A percentile compares a stretch with the other conserved stretches of the same genome.
phyloP scores from a whole-genome alignment of 1,139 yeast genomes.

The Lodderomyces orthopsilosis region DNA sequence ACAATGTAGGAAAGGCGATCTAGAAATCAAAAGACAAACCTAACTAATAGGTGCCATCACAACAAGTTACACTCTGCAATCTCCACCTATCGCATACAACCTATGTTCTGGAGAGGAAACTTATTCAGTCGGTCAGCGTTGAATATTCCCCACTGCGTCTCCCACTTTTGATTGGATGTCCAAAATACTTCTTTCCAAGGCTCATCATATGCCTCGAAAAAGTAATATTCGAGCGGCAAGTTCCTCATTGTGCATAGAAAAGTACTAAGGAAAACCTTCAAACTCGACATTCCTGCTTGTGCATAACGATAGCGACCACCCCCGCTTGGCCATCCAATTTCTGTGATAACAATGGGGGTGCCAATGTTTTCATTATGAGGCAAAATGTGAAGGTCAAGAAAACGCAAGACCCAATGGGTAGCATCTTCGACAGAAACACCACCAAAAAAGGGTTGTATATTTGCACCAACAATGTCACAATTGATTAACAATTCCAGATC shows the following conservation, averaged over 20 bases:
- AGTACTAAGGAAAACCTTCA: slow-evolving; percentile 47
- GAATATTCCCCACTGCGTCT: slow-evolving; percentile 71
- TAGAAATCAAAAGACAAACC: too few relatives aligned
- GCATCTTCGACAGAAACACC: slow-evolving; percentile 54
- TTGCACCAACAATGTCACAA: slow-evolving; percentile 61
- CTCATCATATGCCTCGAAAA: slow-evolving; percentile 71
- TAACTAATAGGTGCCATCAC: too few relatives aligned
- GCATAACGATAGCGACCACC: slow-evolving; percentile 54
- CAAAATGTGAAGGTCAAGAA: slow-evolving; percentile 42
- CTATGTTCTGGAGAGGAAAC: slow-evolving; percentile 21
- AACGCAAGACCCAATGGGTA: slow-evolving; percentile 53
- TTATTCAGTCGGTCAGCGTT: slow-evolving; percentile 37
- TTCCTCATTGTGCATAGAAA: slow-evolving; percentile 51
- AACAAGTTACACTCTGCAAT: too few relatives aligned
- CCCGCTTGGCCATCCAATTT: slow-evolving; percentile 69
- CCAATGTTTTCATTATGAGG: slow-evolving; percentile 18
- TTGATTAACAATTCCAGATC: slow-evolving; percentile 31
- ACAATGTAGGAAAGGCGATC: too few relatives aligned
- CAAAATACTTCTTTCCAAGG: slow-evolving; percentile 63
- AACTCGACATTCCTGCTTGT: slow-evolving; percentile 42
- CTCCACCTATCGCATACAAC: slow-evolving; percentile 7
- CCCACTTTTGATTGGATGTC: slow-evolving; percentile 53
- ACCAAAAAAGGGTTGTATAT: slow-evolving; percentile 67
- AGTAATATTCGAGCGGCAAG: slow-evolving; percentile 50
- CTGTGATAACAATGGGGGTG: slow-evolving; percentile 49